phyloP scores from a whole-genome alignment of 2,329 filamentous ascomycete genomes.

The Coniosporium tulheliwenetii region DNA sequence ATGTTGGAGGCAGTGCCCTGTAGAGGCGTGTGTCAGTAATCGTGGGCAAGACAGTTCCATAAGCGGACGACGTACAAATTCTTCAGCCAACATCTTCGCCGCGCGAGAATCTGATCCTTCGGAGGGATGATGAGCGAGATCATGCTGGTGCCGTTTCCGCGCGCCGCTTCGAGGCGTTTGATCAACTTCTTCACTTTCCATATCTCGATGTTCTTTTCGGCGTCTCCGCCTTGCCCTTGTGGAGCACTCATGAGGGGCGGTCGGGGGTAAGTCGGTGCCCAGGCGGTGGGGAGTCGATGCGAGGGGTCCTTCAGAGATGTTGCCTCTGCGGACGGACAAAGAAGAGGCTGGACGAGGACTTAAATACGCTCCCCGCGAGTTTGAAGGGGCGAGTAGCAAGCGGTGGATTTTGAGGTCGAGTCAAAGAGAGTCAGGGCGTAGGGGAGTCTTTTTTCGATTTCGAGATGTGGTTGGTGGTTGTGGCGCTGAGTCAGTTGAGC shows the following conservation, averaged over 20 bases:
- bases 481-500: no score
- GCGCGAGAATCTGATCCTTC: slow-evolving; percentile 96
- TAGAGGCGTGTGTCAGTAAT: slow-evolving; percentile 1
- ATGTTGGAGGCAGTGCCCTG: slow-evolving; percentile 98
- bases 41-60: slow-evolving; percentile 1
- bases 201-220: slow-evolving; percentile 91
- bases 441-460: no score
- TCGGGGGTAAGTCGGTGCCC: slow-evolving; percentile 5
- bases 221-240: slow-evolving; percentile 64
- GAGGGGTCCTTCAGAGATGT: no score
- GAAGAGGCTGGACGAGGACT: no score
- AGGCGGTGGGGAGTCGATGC: slow-evolving; percentile 1
- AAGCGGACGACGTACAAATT: neutral
- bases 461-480: no score
- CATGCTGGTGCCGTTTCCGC: slow-evolving; percentile 99
- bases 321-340: no score
- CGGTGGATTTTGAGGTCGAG: no score
- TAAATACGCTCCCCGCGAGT: no score
- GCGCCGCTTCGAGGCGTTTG: slow-evolving; percentile 90
- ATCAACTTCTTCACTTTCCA: slow-evolving; percentile 99
- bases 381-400: no score
- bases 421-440: no score
- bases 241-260: slow-evolving; percentile 66
- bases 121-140: slow-evolving; percentile 98
- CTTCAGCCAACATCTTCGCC: slow-evolving; percentile 99